Base-by-base conservation (phyloP, 768 basidiomycete species). In the Filobasidium floriforme region DNA sequence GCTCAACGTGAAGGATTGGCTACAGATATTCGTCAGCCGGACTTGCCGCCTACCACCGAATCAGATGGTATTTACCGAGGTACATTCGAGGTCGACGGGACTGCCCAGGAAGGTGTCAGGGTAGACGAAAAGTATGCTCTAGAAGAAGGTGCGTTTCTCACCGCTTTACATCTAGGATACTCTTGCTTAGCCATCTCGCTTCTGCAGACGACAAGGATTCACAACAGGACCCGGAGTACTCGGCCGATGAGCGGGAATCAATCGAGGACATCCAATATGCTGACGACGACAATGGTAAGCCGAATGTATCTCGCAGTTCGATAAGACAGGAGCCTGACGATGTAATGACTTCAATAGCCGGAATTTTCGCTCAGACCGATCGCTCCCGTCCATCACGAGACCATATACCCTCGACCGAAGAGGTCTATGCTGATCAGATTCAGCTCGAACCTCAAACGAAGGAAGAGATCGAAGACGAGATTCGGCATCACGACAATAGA, bases 131-230 rank as follows among this genome's bases (percentile, higher is more conserved):
- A 41, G n/a, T 54, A 18, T 28, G 37, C 44, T 10, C 11, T 54
- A 41, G 60, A 61, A 19, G 65, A 61, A 66, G 65, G 65, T 60
- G 44, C 51, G 65, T 43, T 2, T 28, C 26, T 14, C 26, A 6
- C 15, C 14, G 3, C 22, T 15, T 7, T 32, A 57, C 1, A 15
- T 14, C 26, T 32, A 4, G 26, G 26, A n/a, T 14, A 57, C 22
- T 24, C n/a, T 15, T 22, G 26, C 7, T 24, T 26, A 24, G 14
- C 22, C 6, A 26, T 57, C 54, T 24, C 28, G 1, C 59, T 11
- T 41, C 7, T 18, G 24, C 41, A 66, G 65, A 66, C 26, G 65
- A 66, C n/a, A 37, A 40, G 37, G 65, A 66, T n/a, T 61, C 60
- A 11, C 59, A 32, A 43, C 29, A 28, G 5, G 51, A 54, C 41